Evolutionary conservation across 257 asterid species (phyloP).

Genomic region (Solanum bukasovii): DNA sequence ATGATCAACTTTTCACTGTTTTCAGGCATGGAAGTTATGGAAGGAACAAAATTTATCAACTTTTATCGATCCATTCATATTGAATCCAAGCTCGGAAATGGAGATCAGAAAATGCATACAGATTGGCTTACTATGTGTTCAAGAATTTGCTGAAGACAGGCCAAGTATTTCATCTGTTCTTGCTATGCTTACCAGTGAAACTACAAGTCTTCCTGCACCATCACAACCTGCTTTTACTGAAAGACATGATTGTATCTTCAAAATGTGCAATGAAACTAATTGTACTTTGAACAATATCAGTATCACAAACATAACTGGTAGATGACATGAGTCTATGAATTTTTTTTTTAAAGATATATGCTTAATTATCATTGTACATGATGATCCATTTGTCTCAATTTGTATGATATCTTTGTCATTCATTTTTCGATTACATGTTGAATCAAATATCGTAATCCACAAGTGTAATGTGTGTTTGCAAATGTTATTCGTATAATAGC

Average conservation of each 20-base stretch:
- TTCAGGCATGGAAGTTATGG: slow-evolving; percentile 59
- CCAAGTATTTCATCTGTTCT: slow-evolving; percentile 40
- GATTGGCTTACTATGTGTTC: slow-evolving; percentile 46
- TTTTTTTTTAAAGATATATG: not conserved
- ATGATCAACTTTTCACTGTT: not conserved
- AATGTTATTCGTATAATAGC: too few species aligned
- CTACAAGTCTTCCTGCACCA: slow-evolving; percentile 17
- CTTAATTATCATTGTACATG: not conserved
- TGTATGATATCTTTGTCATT: not conserved
- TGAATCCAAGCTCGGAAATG: slow-evolving; percentile 13
- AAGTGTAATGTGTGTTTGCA: not conserved
- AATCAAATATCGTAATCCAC: not conserved
- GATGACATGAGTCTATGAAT: not conserved
- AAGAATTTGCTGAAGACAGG: slow-evolving; percentile 37
- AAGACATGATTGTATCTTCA: not conserved
- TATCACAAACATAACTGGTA: not conserved
- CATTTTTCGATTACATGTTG: not conserved
- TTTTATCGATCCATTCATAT: slow-evolving; percentile 29
- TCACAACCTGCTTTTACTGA: slow-evolving; percentile 30
- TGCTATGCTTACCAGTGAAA: slow-evolving; percentile 36
- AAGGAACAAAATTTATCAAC: slow-evolving; percentile 17
- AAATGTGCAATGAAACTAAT: not conserved
- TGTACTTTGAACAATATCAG: not conserved
- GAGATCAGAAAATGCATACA: slow-evolving; percentile 33
- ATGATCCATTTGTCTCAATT: not conserved